phyloP scores from a whole-genome alignment of 108 stramenopile genomes.

The Nannochloropsis gaditana region DNA sequence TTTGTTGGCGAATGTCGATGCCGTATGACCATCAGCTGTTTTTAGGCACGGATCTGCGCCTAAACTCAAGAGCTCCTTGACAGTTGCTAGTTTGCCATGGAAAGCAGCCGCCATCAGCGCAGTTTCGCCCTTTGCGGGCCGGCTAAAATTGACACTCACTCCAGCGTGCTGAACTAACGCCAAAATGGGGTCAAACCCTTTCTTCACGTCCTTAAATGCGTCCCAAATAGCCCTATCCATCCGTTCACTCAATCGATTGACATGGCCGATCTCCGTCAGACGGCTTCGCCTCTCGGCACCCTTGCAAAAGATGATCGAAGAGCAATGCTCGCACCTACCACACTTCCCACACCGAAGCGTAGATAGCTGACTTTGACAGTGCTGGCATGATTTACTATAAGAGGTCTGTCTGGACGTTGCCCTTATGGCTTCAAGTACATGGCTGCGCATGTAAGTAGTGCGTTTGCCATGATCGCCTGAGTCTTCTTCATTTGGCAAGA shows the following conservation, averaged over 20 bases:
- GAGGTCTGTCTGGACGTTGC: background rate
- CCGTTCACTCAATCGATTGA: constrained; percentile 13
- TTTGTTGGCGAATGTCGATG: background rate
- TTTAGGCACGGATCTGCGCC: constrained; percentile 28
- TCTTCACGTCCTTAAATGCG: constrained; percentile 6
- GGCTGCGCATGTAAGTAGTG: constrained; percentile 11
- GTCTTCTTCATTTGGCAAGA: background rate
- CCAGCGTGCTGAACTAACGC: background rate
- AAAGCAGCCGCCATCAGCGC: constrained; percentile 46
- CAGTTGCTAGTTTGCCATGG: constrained; percentile 25
- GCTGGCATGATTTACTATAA: background rate
- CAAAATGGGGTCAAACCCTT: background rate
- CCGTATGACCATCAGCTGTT: background rate
- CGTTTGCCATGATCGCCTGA: background rate
- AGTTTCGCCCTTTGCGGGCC: constrained; percentile 38
- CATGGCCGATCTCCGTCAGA: background rate
- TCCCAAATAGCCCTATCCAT: background rate
- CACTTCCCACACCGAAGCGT: background rate
- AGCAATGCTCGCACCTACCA: background rate
- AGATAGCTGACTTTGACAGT: background rate
- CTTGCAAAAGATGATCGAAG: background rate
- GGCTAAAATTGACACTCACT: constrained; percentile 18
- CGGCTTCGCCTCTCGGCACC: background rate
- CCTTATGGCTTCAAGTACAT: background rate
- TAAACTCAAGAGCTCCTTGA: constrained; percentile 29